Evolutionary conservation across 371 early-diverging fungal genomes (phyloP).

Genomic region (Phascolomyces articulosus): DNA sequence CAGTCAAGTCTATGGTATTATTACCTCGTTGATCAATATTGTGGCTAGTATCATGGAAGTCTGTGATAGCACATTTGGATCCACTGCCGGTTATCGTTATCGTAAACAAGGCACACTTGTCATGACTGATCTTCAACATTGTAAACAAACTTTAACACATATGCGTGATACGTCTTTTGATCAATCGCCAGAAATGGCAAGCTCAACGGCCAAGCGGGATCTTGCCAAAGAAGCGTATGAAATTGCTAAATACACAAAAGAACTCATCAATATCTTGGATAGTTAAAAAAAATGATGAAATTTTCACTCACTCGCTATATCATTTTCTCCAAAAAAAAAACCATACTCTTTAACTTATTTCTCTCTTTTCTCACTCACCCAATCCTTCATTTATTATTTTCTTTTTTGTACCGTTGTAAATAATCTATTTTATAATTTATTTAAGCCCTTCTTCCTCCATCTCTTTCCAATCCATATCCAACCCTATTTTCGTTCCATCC

Average conservation of each 20-base stretch:
- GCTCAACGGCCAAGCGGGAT: conserved; percentile 79
- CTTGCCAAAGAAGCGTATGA: conserved; percentile 89
- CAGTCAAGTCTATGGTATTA: conserved; percentile 64
- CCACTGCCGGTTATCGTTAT: conserved; percentile 41
- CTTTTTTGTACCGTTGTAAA: not conserved
- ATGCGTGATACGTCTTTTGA: conserved; percentile 58
- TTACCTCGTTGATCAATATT: conserved; percentile 71
- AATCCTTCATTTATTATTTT: not conserved
- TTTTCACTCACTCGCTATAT: not conserved
- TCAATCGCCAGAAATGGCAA: conserved; percentile 43
- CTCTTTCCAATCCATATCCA: too few relatives aligned
- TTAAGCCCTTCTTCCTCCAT: not conserved
- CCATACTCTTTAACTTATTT: too few relatives aligned
- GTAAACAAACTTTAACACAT: conserved; percentile 70
- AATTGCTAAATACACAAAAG: conserved; percentile 88
- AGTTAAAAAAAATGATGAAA: not conserved
- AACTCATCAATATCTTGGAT: conserved; percentile 62
- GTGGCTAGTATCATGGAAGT: conserved; percentile 45
- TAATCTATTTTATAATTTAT: conserved; percentile 2
- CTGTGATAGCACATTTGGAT: conserved; percentile 45
- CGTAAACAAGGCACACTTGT: conserved; percentile 55
- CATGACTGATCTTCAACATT: conserved; percentile 68
- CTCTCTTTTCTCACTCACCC: too few relatives aligned
- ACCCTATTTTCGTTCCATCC: too few relatives aligned
- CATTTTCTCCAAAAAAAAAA: too few relatives aligned